phyloP scores from a whole-genome alignment of 2,329 filamentous ascomycete species.

The Colletotrichum sp. region DNA sequence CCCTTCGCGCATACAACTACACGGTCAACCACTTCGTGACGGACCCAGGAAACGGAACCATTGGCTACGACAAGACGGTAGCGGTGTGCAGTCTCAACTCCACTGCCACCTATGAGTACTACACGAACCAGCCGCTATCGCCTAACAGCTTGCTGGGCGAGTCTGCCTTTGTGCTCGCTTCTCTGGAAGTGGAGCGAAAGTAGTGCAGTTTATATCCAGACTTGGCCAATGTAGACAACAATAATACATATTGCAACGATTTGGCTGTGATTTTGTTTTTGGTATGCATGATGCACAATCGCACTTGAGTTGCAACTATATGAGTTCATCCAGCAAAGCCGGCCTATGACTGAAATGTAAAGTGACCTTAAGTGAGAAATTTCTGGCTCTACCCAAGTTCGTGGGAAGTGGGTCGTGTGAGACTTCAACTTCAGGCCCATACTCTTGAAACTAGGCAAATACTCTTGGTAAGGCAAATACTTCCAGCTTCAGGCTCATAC shows the following conservation, averaged over 20 bases:
- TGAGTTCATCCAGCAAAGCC: no score
- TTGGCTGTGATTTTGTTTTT: no score
- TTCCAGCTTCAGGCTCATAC: not conserved
- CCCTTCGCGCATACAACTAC: slow-evolving; percentile 17
- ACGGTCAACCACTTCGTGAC: slow-evolving; percentile 8
- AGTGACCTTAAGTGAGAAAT: not conserved
- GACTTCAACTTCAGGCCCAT: not conserved
- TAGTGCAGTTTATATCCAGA: not conserved
- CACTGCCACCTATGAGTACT: slow-evolving; percentile 43
- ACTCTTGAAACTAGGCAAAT: not conserved
- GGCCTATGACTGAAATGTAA: not conserved
- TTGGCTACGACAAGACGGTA: slow-evolving; percentile 40
- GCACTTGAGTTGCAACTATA: no score
- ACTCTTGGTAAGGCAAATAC: not conserved
- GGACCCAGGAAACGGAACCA: slow-evolving; percentile 6
- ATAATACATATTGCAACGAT: not conserved
- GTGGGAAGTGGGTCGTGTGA: accelerated
- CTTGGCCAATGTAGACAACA: not conserved
- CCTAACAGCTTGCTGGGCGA: slow-evolving; percentile 42
- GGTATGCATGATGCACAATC: no score
- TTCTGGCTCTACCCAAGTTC: not conserved
- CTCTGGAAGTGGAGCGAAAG: slow-evolving; percentile 35
- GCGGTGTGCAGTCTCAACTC: slow-evolving; percentile 45
- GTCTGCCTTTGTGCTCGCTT: slow-evolving; percentile 39
- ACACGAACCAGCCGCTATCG: slow-evolving; percentile 35